These are phyloP conservation scores for Myxozyma mucilagina DNA, from an alignment of 805 yeast species.

Conservation along the genomic window DNA sequence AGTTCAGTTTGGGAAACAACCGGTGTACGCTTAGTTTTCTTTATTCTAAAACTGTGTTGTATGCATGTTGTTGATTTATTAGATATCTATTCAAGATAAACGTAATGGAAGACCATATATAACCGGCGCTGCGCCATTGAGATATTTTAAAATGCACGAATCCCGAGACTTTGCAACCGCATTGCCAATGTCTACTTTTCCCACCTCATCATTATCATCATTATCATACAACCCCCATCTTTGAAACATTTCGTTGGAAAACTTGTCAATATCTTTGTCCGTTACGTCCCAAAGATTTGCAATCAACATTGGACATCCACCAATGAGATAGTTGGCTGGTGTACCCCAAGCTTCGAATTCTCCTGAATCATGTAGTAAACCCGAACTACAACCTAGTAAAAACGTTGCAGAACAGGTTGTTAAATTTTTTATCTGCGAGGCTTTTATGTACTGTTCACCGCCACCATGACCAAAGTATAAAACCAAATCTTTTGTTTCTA, in stretches of 20 bases:
- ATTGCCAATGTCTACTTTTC: conserved; percentile 45
- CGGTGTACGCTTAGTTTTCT: background rate
- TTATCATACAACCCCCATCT: conserved; percentile 60
- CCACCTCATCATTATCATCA: conserved; percentile 1
- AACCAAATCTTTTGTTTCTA: conserved; percentile 53
- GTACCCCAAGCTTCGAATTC: conserved; percentile 74
- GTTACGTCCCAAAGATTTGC: conserved; percentile 97
- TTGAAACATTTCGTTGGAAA: conserved; percentile 60
- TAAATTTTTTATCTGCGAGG: conserved; percentile 54
- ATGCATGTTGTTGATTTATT: background rate
- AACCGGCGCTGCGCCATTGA: conserved; percentile 93
- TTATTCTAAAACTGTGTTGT: background rate
- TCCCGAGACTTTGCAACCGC: conserved; percentile 67
- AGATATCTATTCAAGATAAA: background rate
- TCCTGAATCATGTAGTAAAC: conserved; percentile 57
- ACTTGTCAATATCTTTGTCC: conserved; percentile 88
- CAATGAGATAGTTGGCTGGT: conserved; percentile 68
- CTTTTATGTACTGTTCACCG: conserved; percentile 78
- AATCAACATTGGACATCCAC: conserved; percentile 79
- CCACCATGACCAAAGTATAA: conserved; percentile 95
- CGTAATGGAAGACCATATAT: conserved; percentile 77
- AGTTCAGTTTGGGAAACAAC: background rate
- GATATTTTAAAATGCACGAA: conserved; percentile 64
- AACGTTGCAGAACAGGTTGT: conserved; percentile 44
- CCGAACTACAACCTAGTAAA: conserved; percentile 90